A percentile compares a stretch with the other conserved stretches of the same genome.
These are phyloP conservation scores for Cinnamomum micranthum DNA, from an alignment of 164 flowering plant genomes.

Conservation along the genomic window DNA sequence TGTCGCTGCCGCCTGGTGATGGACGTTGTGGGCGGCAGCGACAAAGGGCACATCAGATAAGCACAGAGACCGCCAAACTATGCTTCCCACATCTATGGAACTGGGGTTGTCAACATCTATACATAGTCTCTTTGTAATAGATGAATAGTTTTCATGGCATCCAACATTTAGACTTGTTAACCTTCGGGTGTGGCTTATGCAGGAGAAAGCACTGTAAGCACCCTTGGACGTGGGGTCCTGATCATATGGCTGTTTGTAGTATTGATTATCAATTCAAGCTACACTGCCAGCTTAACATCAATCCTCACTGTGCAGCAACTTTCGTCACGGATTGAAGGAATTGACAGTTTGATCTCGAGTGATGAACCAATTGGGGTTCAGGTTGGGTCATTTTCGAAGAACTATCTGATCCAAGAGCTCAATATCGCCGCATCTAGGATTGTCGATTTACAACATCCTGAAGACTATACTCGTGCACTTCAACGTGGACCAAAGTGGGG, in stretches of 20 bases:
- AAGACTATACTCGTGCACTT: constrained; percentile 50
- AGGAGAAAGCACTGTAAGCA: constrained; percentile 89
- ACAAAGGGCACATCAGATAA: neutral
- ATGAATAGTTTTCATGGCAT: too few species aligned
- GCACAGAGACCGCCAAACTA: too few species aligned
- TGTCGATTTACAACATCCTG: constrained; percentile 27
- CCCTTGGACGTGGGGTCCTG: constrained; percentile 71
- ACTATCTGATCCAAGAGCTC: constrained; percentile 65
- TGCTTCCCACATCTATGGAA: too few species aligned
- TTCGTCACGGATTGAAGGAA: constrained; percentile 63
- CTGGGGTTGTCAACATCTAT: too few species aligned
- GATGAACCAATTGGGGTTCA: constrained; percentile 69
- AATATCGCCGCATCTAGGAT: constrained; percentile 59
- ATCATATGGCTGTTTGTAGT: constrained; percentile 91
- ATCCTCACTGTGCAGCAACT: constrained; percentile 91
- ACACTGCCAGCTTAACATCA: constrained; percentile 94
- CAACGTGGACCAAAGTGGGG: constrained; percentile 54
- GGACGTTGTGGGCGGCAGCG: too few species aligned
- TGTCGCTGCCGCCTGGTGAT: too few species aligned
- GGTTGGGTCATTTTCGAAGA: constrained; percentile 75
- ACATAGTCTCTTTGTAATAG: too few species aligned
- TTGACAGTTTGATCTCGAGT: constrained; percentile 63
- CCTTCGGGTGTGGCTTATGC: constrained; percentile 18
- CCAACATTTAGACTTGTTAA: too few species aligned
- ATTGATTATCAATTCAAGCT: constrained; percentile 83